Evolutionary conservation across 2,329 filamentous ascomycete species (phyloP).

Genomic region (Neopestalotiopsis rosae): DNA sequence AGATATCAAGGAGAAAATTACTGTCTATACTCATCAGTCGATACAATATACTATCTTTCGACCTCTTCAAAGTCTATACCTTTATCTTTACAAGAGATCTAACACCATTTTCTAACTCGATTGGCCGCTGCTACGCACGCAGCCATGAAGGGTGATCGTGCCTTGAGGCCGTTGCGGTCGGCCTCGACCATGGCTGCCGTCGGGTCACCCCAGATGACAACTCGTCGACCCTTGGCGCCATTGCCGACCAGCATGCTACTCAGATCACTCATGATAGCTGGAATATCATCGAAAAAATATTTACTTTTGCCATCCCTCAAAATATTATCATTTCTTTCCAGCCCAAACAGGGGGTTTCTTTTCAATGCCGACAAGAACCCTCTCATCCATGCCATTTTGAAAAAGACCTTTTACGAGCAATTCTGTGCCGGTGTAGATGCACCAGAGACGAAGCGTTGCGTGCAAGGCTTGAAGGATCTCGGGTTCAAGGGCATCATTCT

Average conservation of each 20-base stretch:
- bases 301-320: slow-evolving; percentile 44
- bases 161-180: background rate
- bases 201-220: slow-evolving; percentile 23
- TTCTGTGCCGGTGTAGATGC: slow-evolving; percentile 60
- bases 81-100: background rate
- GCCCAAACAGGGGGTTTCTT: slow-evolving; percentile 38
- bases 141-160: background rate
- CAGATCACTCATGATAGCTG: slow-evolving; percentile 48
- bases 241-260: slow-evolving; percentile 42
- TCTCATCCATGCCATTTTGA: slow-evolving; percentile 50
- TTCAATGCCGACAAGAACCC: slow-evolving; percentile 56
- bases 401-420: slow-evolving; percentile 58
- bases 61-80: background rate
- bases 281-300: slow-evolving; percentile 50
- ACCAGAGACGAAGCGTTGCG: slow-evolving; percentile 49
- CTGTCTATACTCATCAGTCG: background rate
- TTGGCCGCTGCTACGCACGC: background rate
- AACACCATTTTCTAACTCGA: background rate
- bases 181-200: slow-evolving; percentile 7
- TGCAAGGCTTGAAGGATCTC: slow-evolving; percentile 48
- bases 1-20: background rate
- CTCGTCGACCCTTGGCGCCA: slow-evolving; percentile 30
- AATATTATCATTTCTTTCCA: slow-evolving; percentile 43
- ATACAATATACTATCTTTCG: background rate
- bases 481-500: slow-evolving; percentile 63